Percentiles rank a stretch among this genome's conserved stretches.
Conservation (phyloP, 2,329 filamentous ascomycete species). For the Fusarium sp. region DNA sequence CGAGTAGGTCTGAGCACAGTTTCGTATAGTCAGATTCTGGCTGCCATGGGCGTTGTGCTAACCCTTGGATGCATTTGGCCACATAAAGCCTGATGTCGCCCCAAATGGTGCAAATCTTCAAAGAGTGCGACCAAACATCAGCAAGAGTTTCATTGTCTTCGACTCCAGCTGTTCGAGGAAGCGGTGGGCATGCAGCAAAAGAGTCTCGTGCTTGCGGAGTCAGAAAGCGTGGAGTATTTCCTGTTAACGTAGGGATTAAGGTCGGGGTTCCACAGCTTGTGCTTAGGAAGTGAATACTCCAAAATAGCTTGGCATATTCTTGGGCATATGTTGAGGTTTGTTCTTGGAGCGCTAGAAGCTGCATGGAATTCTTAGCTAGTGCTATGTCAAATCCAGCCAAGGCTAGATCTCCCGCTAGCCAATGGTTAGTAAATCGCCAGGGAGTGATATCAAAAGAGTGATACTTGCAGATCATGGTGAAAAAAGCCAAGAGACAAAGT, state of each 20-base stretch:
- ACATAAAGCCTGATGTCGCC: conserved; percentile 16
- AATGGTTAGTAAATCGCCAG: neutral
- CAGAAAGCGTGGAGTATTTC: conserved; percentile 5
- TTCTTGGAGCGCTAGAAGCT: neutral
- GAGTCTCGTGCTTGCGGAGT: neutral
- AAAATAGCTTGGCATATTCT: conserved; percentile 6
- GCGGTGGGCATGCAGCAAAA: neutral
- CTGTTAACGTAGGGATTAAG: neutral
- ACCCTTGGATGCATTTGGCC: conserved; percentile 21
- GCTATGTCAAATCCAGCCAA: conserved; percentile 28
- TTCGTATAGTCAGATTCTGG: conserved; percentile 25
- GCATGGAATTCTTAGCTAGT: conserved; percentile 13
- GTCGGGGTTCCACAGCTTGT: conserved; percentile 3
- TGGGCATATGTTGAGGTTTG: neutral
- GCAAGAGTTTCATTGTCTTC: neutral
- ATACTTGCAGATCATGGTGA: conserved; percentile 12
- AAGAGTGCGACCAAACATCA: conserved; percentile 13
- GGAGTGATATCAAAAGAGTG: rapidly evolving
- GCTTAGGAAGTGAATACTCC: conserved; percentile 16
- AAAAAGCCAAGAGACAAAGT: conserved; percentile 18
- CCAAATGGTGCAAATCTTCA: conserved; percentile 14
- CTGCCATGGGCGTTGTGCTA: conserved; percentile 10
- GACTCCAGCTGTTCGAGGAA: neutral
- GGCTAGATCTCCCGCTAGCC: conserved; percentile 6
- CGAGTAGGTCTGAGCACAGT: conserved; percentile 3